Evolutionary conservation across 225 moss, liverwort and hornwort genomes (phyloP), one percentile per base, ranked within the genome.

Genomic region (Lunularia cruciata): DNA sequence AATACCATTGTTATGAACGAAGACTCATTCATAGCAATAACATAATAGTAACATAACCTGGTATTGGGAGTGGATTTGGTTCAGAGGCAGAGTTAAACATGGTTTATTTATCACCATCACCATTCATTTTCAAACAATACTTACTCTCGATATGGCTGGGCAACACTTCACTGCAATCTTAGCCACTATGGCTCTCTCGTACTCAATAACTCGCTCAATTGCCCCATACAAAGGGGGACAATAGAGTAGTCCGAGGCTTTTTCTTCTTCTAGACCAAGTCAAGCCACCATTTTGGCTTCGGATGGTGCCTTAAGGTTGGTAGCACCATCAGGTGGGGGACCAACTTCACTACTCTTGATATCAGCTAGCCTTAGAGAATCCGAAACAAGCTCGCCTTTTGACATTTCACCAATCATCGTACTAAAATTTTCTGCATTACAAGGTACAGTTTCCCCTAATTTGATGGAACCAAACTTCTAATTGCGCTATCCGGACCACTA

Each of bases 31-130:
- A n/a, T n/a, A n/a, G n/a, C n/a, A n/a, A n/a, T n/a, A n/a, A n/a
- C n/a, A n/a, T n/a, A n/a, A n/a, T n/a, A n/a, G n/a, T n/a, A n/a
- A n/a, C n/a, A n/a, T n/a, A n/a, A n/a, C n/a, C n/a, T n/a, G n/a
- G n/a, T n/a, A n/a, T n/a, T n/a, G n/a, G n/a, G n/a, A n/a, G n/a
- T n/a, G n/a, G n/a, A n/a, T n/a, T n/a, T n/a, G n/a, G n/a, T n/a
- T n/a, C n/a, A n/a, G n/a, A n/a, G n/a, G n/a, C n/a, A n/a, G n/a
- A n/a, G n/a, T n/a, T n/a, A n/a, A n/a, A n/a, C 82, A 89, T 34
- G 96, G 96, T 79, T 96, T 96, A 45, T 96, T 90, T 65, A 96
- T 80, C 70, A 92, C 86, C 62, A 89, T 72, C 59, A 72, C 92
- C 92, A 96, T 53, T 86, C 87, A 55, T 96, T 92, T 72, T 96